Conservation (phyloP, 768 basidiomycete species). For the Neoboletus brunneissimus region DNA sequence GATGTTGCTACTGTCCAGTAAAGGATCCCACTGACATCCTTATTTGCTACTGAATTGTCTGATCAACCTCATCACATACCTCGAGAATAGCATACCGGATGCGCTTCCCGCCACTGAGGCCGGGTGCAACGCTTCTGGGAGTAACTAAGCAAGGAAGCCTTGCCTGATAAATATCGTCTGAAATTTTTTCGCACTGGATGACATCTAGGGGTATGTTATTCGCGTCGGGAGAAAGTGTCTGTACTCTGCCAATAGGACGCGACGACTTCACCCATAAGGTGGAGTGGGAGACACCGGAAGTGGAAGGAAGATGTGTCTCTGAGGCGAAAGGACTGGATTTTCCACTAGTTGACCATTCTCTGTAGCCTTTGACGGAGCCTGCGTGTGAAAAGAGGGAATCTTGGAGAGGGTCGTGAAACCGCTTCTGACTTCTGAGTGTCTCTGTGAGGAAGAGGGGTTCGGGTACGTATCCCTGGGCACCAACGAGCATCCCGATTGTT, state of each 20-base stretch:
- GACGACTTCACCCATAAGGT: constrained; percentile 65
- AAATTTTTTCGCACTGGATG: constrained; percentile 42
- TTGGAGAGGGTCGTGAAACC: constrained; percentile 90
- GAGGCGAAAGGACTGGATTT: constrained; percentile 46
- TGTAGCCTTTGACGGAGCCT: constrained; percentile 72
- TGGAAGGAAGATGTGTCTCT: constrained; percentile 2
- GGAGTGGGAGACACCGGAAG: constrained; percentile 26
- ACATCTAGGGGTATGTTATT: constrained; percentile 29
- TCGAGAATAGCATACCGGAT: constrained; percentile 86
- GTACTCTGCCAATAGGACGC: constrained; percentile 55
- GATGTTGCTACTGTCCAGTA: constrained; percentile 88
- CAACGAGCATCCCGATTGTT: constrained; percentile 86
- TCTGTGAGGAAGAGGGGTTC: constrained; percentile 88
- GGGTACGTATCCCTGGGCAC: constrained; percentile 73
- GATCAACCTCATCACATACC: constrained; percentile 40
- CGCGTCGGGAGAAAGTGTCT: constrained; percentile 34
- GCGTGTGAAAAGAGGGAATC: constrained; percentile 85
- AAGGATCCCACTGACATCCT: constrained; percentile 67
- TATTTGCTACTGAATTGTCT: not conserved
- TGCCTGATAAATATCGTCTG: constrained; percentile 69
- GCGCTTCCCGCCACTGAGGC: constrained; percentile 60
- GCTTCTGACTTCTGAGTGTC: constrained; percentile 73
- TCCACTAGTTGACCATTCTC: constrained; percentile 70
- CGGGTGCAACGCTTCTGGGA: constrained; percentile 62
- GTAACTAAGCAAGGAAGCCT: constrained; percentile 76